Evolutionary conservation across 2,329 filamentous ascomycete genomes (phyloP), one percentile per base, ranked within the genome.

Genomic region (Fusarium albosuccineum): DNA sequence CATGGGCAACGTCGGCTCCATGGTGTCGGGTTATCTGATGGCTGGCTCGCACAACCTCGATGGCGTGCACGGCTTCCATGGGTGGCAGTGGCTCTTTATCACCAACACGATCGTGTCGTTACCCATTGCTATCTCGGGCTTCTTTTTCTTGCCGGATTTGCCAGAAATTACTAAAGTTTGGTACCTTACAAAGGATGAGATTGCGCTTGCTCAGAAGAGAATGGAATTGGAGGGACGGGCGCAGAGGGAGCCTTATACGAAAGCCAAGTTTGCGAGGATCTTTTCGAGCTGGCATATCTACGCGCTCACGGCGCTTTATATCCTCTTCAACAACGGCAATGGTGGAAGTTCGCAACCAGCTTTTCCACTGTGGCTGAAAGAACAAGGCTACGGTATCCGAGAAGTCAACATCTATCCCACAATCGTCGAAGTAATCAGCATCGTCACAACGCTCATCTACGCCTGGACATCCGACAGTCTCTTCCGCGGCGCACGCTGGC

Each of bases 201-300:
- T 75, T 1, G 65, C 67, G 2, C 49, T 78, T 0, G 74, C 76
- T 0, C 69, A 74, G 40, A 70, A 60, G 9, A 71, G 75, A 1
- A 76, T 78, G 76, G 62, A 76, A 45, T 74, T 83, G 2, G 83
- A 85, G 58, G 82, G 82, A 0, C 77, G 82, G 4, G 82, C 82
- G 1, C 75, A 78, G 26, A 70, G 82, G 0, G 75, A 77, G 0
- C 76, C 77, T 0, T 83, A 78, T 57, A 82, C 80, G 0, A 77
- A 73, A 42, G 69, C 74, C 75, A 90, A 89, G 74, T 72, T 91
- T 29, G 81, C 81, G 70, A 87, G 85, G 70, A 91, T 91, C 34
- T 86, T 91, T 58, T 81, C 82, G 0, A 86, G 85, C 7, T 91
- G 89, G 89, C 89, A 89, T 57, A 86, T 91, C 1, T 92, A 89